Evolutionary conservation across 2,329 filamentous ascomycete species (phyloP).

Genomic region (Aphanocladium album): DNA sequence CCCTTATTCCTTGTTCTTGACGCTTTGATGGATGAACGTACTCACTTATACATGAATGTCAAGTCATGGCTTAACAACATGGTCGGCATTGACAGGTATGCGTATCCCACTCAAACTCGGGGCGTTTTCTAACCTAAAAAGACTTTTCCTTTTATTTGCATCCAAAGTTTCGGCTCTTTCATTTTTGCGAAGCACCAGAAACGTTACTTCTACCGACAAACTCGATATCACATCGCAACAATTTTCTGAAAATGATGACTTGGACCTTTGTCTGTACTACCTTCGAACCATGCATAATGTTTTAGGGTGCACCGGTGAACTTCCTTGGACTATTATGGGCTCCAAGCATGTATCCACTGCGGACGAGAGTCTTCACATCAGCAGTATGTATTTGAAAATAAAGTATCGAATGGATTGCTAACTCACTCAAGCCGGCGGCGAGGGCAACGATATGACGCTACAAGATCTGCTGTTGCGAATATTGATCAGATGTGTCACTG

Average conservation of each 20-base stretch:
- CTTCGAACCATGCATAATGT: constrained; percentile 70
- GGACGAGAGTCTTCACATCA: constrained; percentile 29
- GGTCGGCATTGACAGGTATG: constrained; percentile 58
- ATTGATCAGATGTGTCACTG: constrained; percentile 56
- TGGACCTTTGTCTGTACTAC: constrained; percentile 74
- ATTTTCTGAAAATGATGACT: constrained; percentile 57
- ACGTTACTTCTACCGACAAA: constrained; percentile 16
- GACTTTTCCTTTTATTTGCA: constrained; percentile 57
- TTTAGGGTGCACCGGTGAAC: constrained; percentile 59
- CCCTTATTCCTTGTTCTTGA: constrained; percentile 81
- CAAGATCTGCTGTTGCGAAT: constrained; percentile 64
- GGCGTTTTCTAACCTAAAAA: constrained; percentile 23
- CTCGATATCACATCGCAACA: constrained; percentile 14
- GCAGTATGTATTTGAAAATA: constrained; percentile 40
- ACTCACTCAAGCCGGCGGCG: constrained; percentile 37
- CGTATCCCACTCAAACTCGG: constrained; percentile 4
- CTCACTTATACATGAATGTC: constrained; percentile 70
- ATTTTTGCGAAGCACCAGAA: constrained; percentile 38
- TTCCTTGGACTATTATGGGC: constrained; percentile 65
- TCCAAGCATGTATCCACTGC: constrained; percentile 43
- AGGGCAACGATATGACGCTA: constrained; percentile 53
- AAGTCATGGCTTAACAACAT: constrained; percentile 74
- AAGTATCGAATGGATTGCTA: constrained; percentile 18
- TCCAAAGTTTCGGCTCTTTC: constrained; percentile 51
- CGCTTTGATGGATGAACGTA: constrained; percentile 64